Evolutionary conservation across 2,329 filamentous ascomycete genomes (phyloP).

Genomic region (Chaetomium sp.): DNA sequence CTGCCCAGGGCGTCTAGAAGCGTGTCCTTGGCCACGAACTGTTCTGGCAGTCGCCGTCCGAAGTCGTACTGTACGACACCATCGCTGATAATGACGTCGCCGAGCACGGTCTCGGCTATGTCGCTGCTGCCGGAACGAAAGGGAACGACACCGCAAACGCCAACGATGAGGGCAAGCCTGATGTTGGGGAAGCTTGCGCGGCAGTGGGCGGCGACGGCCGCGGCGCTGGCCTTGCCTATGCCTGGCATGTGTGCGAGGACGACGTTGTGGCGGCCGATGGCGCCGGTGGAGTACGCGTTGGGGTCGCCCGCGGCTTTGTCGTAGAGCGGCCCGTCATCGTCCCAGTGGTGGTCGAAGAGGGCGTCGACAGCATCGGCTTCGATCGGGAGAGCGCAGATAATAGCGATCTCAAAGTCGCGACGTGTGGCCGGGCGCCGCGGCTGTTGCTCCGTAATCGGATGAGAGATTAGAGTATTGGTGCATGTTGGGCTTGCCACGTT

Average conservation of each 20-base stretch:
- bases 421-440: constrained; percentile 7
- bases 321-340: constrained; percentile 6
- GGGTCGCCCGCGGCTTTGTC: constrained; percentile 5
- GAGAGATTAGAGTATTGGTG: too few relatives aligned
- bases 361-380: too few relatives aligned
- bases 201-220: constrained; percentile 25
- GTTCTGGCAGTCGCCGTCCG: too few relatives aligned
- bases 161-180: constrained; percentile 32
- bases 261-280: too few relatives aligned
- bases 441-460: background rate
- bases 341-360: constrained; percentile 10
- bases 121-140: background rate
- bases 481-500: too few relatives aligned
- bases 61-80: constrained; percentile 27
- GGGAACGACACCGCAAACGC: constrained; percentile 34
- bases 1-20: too few relatives aligned
- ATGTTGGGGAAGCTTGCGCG: constrained; percentile 30
- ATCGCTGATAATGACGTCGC: constrained; percentile 31
- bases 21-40: too few relatives aligned
- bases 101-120: constrained; percentile 22
- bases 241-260: constrained; percentile 20
- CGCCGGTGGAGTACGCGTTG: too few relatives aligned
- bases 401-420: constrained; percentile 9
- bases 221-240: constrained; percentile 28
- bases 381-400: constrained; percentile 11